Evolutionary conservation across 345 rosid genomes (phyloP), one percentile per base, ranked within the genome.

Genomic region (Euphorbia tirucalli): DNA sequence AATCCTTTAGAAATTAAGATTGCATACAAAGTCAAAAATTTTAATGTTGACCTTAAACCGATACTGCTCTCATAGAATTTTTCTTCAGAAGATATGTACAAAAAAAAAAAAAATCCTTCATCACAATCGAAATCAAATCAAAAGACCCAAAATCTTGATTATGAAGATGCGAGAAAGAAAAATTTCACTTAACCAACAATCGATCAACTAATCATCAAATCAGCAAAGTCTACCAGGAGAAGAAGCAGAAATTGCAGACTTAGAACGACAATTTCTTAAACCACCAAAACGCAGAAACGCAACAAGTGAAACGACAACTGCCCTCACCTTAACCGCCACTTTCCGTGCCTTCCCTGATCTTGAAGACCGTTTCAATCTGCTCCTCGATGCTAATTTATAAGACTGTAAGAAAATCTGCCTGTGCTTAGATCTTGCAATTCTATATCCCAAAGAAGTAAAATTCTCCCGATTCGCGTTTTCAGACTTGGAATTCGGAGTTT

Each of bases 401-500:
- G 86, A 81, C 8, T 70, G 82, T 25, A 88, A 78, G 44, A 81
- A 86, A 19, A 85, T 75, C 77, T 62, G 87, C 79, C 90, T 75
- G 15, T 83, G 83, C 80, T 50, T 86, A 0, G 86, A 87, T 72
- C 86, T 75, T 63, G 71, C 76, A 8, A 76, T 71, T 58, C 85
- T 75, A 50, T 77, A 71, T 14, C 83, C 79, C 0, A 61, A 37
- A 28, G 84, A 80, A 46, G 65, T n/a, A 46, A 46, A 8, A 44
- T 44, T 44, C 49, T 65, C 50, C 71, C 25, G 28, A 24, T 78
- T 28, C 55, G 41, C 75, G 28, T 56, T 79, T 58, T 62, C 68
- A 21, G 76, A 35, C 75, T 24, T 74, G 14, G 82, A 74, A 27
- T 13, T 46, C 11, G 61, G 31, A 14, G 59, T 59, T 71, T 27